Evolutionary conservation across 1,139 yeast species (phyloP).

Genomic region (Geotrichum citri-aurantii): DNA sequence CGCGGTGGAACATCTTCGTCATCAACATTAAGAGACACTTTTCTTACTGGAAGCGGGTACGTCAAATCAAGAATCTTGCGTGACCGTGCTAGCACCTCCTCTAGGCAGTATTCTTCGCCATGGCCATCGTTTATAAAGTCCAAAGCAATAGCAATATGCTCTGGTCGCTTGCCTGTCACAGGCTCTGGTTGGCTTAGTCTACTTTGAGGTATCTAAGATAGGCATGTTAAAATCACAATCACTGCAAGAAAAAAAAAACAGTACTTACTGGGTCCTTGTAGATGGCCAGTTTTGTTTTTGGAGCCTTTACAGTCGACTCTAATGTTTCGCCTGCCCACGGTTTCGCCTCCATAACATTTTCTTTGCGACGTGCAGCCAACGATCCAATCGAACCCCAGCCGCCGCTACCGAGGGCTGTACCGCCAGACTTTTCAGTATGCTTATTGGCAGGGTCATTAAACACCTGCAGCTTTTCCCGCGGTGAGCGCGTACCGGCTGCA

Average conservation of each 20-base stretch:
- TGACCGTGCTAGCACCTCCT: constrained; percentile 53
- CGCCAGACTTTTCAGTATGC: constrained; percentile 24
- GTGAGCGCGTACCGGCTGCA: constrained; percentile 4
- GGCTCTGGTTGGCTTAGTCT: constrained; percentile 15
- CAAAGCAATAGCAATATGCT: constrained; percentile 48
- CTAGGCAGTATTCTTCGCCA: constrained; percentile 53
- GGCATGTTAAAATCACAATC: neutral
- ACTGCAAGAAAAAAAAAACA: neutral
- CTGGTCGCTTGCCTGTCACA: constrained; percentile 45
- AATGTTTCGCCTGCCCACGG: constrained; percentile 65
- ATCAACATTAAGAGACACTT: constrained; percentile 27
- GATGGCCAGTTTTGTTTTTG: constrained; percentile 34
- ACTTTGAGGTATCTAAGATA: neutral
- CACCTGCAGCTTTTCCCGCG: constrained; percentile 28
- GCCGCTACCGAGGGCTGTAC: constrained; percentile 19
- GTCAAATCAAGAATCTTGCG: constrained; percentile 32
- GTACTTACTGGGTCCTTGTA: constrained; percentile 38
- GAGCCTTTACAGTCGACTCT: constrained; percentile 35
- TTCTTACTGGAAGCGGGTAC: constrained; percentile 21
- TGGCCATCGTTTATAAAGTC: constrained; percentile 42
- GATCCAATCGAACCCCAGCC: constrained; percentile 53
- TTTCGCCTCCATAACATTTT: constrained; percentile 52
- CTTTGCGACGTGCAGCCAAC: constrained; percentile 52
- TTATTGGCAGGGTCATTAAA: constrained; percentile 32
- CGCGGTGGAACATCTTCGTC: constrained; percentile 15